A percentile compares a stretch with the other conserved stretches of the same genome.
Conservation (phyloP, 1,139 yeast species). For the Hansenula sp. region DNA sequence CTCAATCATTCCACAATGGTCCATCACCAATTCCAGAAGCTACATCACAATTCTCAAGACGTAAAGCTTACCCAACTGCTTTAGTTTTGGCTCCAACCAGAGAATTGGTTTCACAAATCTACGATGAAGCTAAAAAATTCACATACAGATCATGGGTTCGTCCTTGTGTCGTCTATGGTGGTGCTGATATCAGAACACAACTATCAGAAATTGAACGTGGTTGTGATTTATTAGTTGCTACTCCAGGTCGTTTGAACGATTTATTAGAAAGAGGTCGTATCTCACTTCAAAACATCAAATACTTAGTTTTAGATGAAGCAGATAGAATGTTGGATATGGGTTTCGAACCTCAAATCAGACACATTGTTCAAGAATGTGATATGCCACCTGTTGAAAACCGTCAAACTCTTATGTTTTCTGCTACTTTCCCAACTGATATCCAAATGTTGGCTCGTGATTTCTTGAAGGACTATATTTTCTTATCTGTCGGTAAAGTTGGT, state of each 20-base stretch:
- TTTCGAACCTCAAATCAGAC: conserved; percentile 98
- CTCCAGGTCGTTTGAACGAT: conserved; percentile 98
- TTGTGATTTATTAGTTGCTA: conserved; percentile 93
- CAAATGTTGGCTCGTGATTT: conserved; percentile 97
- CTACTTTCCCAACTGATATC: conserved; percentile 97
- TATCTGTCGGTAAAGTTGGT: conserved; percentile 98
- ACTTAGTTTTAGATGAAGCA: conserved; percentile 96
- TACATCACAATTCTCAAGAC: conserved; percentile 54
- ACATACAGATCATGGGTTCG: conserved; percentile 98
- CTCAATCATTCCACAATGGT: conserved; percentile 86
- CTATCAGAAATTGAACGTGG: conserved; percentile 89
- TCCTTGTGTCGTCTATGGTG: conserved; percentile 97
- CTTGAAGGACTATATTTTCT: conserved; percentile 90
- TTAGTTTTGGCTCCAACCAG: conserved; percentile 97
- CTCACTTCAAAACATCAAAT: conserved; percentile 84
- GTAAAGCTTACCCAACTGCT: conserved; percentile 91
- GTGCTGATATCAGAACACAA: conserved; percentile 90
- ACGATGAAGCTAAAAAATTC: conserved; percentile 92
- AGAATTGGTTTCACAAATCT: conserved; percentile 96
- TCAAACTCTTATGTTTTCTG: conserved; percentile 97
- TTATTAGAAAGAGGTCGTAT: conserved; percentile 92
- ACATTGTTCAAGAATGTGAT: conserved; percentile 95
- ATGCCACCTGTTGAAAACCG: conserved; percentile 90
- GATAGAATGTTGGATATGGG: conserved; percentile 99
- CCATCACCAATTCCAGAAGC: conserved; percentile 64